Evolutionary conservation across 23 red algal genomes (phyloP).

Genomic region (Gracilariopsis chorda): DNA sequence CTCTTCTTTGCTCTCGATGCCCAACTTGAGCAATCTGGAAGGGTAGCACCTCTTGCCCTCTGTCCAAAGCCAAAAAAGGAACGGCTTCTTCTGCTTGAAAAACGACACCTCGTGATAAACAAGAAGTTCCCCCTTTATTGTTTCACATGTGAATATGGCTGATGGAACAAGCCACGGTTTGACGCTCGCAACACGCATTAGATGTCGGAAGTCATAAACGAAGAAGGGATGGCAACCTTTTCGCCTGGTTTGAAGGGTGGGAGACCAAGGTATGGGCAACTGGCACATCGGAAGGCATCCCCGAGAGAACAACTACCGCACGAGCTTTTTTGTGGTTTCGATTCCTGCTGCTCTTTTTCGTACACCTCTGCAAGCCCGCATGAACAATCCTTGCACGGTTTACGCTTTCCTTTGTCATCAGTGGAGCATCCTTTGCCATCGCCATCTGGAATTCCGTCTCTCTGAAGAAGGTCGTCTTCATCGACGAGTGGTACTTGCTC

Average conservation of each 20-base stretch:
- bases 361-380: constrained; percentile 67
- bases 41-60: too few relatives aligned
- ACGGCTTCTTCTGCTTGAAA: too few relatives aligned
- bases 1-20: constrained; percentile 45
- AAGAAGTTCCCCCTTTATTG: too few relatives aligned
- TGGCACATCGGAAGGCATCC: constrained; percentile 90
- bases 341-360: not conserved
- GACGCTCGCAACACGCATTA: too few relatives aligned
- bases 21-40: constrained; percentile 56
- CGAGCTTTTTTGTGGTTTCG: not conserved
- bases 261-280: constrained; percentile 89
- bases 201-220: constrained; percentile 68
- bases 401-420: constrained; percentile 34
- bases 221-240: constrained; percentile 58
- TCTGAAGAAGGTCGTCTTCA: constrained; percentile 23
- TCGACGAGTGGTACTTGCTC: constrained; percentile 29
- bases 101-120: too few relatives aligned
- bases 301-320: constrained; percentile 80
- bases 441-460: constrained; percentile 22
- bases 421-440: not conserved
- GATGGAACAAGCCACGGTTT: too few relatives aligned
- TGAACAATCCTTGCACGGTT: constrained; percentile 74
- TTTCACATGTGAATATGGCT: too few relatives aligned
- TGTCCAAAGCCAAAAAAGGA: too few relatives aligned
- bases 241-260: constrained; percentile 89